Base-by-base conservation (phyloP, 345 rosid genomes). In the Syzygium oleosum region DNA sequence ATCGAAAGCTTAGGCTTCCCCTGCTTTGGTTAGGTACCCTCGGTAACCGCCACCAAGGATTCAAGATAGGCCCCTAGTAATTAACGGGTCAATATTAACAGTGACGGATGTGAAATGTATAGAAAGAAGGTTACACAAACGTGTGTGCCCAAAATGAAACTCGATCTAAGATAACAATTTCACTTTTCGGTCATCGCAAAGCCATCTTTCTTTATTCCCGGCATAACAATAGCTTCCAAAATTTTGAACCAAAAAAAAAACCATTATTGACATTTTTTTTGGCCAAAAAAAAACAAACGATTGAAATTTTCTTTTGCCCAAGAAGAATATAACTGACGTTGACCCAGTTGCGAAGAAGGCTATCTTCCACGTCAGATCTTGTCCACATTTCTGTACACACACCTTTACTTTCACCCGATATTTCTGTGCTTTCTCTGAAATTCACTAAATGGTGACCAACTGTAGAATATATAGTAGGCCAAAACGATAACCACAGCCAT, bases 41-140 rank as follows among this genome's bases (percentile, higher is more conserved):
- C 41, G 41, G 41, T 38, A 41, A 4, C 6, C 43, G 4, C 43
- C 43, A 41, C 6, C 43, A 41, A 41, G 6, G 43, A 41, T 41
- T 41, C 43, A 41, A 41, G 43, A 41, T 5, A 41, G 43, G 6
- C 43, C 43, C 43, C 1, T 41, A 5, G 2, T 31, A 4, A 1
- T 34, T 68, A 68, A 31, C 3, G 8, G 1, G 6, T 16, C 1
- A 2, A 15, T 31, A 65, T 31, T 21, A 65, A 63, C 2, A 1
- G 0, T 16, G 12, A 31, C 16, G 41, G 0, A 31, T 8, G 5
- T 2, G 43, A 7, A 31, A 63, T 8, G 3, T 7, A 3, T 15
- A 19, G 22, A 53, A 55, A 63, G 23, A 63, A 63, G 41, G 11
- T 8, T 34, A 16, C 7, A 9, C 25, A 34, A 34, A 68, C 6